phyloP scores from a whole-genome alignment of 805 yeast genomes.

The Zygoascus ofunaensis region DNA sequence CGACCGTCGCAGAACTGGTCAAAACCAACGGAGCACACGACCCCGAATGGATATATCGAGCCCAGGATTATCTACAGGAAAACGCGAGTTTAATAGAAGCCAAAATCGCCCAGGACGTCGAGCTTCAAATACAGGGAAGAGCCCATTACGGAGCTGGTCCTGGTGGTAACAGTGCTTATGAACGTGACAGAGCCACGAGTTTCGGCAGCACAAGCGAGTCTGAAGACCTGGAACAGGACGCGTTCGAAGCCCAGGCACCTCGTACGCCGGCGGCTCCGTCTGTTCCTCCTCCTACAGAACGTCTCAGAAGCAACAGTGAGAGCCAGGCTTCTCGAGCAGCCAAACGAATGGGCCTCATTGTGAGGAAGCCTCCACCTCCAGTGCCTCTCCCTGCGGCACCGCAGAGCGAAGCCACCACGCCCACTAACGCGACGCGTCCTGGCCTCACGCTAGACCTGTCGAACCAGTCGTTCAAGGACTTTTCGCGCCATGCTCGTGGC shows the following conservation, averaged over 20 bases:
- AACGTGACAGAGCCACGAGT: no score
- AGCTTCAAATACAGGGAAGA: no score
- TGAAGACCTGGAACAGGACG: background rate
- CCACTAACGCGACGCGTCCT: background rate
- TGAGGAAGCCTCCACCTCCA: conserved; percentile 29
- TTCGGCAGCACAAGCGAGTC: background rate
- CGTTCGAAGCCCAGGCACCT: background rate
- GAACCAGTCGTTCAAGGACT: conserved; percentile 2
- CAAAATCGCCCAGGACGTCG: background rate
- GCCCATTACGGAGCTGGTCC: background rate
- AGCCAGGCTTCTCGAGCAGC: conserved; percentile 52
- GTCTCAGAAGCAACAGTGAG: conserved; percentile 33
- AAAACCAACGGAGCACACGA: conserved; percentile 30
- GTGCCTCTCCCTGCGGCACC: conserved; percentile 7
- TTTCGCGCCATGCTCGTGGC: conserved; percentile 11
- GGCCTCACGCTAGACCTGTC: background rate
- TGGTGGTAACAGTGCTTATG: background rate
- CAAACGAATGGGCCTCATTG: conserved; percentile 67
- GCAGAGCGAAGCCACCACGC: background rate
- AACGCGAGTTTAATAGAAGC: conserved; percentile 24
- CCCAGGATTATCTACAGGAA: conserved; percentile 33
- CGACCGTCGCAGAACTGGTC: conserved; percentile 38
- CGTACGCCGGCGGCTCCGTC: background rate
- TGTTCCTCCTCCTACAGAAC: conserved; percentile 14
- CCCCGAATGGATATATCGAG: conserved; percentile 39